Evolutionary conservation across 2,329 filamentous ascomycete genomes (phyloP).

Genomic region (Gnomoniopsis smithogilvyi): DNA sequence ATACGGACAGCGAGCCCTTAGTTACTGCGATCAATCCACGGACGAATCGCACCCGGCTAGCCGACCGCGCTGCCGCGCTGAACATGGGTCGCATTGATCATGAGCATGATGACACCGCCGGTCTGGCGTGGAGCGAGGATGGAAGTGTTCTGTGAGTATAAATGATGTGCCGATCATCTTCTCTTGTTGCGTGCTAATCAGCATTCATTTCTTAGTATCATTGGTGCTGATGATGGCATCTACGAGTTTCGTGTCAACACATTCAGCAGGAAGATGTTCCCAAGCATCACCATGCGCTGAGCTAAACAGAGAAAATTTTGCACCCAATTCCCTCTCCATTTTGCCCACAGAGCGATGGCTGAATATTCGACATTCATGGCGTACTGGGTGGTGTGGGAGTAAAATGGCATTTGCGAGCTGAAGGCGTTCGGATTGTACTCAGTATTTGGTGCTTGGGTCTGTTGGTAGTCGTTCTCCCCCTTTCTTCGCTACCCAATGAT

Average conservation of each 20-base stretch:
- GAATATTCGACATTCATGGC: neutral
- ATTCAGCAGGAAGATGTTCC: conserved; percentile 56
- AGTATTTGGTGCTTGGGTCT: neutral
- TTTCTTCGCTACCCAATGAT: neutral
- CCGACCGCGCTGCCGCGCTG: conserved; percentile 1
- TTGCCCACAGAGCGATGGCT: neutral
- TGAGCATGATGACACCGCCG: conserved; percentile 56
- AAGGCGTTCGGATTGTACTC: neutral
- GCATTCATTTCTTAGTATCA: conserved; percentile 43
- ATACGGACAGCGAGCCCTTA: conserved; percentile 18
- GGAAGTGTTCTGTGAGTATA: conserved; percentile 54
- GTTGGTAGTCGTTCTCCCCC: neutral
- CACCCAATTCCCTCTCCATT: neutral
- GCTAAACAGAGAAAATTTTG: neutral
- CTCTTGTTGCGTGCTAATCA: conserved; percentile 20
- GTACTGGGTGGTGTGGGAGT: neutral
- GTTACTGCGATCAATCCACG: conserved; percentile 15
- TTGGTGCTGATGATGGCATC: conserved; percentile 69
- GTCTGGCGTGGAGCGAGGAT: conserved; percentile 60
- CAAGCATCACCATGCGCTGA: conserved; percentile 53
- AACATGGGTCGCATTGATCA: conserved; percentile 20
- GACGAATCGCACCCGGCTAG: conserved; percentile 17
- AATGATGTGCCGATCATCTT: conserved; percentile 2
- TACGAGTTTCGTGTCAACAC: conserved; percentile 70
- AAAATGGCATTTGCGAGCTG: neutral